Evolutionary conservation across 2,329 filamentous ascomycete genomes (phyloP).

Genomic region (Penicillium sp.): DNA sequence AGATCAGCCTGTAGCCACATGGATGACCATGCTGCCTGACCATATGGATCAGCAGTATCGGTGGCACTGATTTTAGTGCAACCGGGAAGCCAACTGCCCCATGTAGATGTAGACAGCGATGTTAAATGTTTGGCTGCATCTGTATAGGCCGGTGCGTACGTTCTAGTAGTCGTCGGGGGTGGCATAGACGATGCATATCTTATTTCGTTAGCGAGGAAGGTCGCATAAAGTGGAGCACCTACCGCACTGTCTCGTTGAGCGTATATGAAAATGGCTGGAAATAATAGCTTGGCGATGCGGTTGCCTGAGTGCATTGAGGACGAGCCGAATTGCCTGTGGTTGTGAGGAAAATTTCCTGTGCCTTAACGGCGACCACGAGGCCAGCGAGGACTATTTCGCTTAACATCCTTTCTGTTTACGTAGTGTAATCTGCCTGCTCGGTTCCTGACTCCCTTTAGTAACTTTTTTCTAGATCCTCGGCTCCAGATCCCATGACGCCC

Average conservation of each 20-base stretch:
- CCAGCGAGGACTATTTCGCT: not conserved
- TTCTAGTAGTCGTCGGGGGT: conserved; percentile 26
- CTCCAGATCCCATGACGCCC: not conserved
- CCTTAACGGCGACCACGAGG: conserved; percentile 8
- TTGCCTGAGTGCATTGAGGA: conserved; percentile 24
- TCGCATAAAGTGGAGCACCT: not conserved
- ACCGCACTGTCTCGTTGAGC: conserved; percentile 28
- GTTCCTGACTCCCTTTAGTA: not conserved
- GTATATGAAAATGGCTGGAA: conserved; percentile 29
- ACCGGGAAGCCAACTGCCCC: conserved; percentile 34
- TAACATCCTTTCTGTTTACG: conserved; percentile 3
- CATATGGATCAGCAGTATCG: conserved; percentile 29
- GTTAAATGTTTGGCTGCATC: conserved; percentile 24
- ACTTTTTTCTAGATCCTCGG: not conserved
- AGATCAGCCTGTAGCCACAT: conserved; percentile 30
- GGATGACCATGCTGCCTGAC: conserved; percentile 35
- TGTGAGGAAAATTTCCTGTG: conserved; percentile 27
- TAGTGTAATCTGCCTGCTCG: not conserved
- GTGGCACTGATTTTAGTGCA: conserved; percentile 25
- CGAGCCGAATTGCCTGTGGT: conserved; percentile 21
- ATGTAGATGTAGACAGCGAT: conserved; percentile 26
- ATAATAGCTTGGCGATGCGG: conserved; percentile 18
- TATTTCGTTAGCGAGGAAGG: conserved; percentile 2
- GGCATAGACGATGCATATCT: conserved; percentile 32
- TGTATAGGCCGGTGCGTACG: conserved; percentile 26